These are phyloP conservation scores for Kodamaea laetipori DNA, from an alignment of 805 yeast genomes.

Conservation along the genomic window DNA sequence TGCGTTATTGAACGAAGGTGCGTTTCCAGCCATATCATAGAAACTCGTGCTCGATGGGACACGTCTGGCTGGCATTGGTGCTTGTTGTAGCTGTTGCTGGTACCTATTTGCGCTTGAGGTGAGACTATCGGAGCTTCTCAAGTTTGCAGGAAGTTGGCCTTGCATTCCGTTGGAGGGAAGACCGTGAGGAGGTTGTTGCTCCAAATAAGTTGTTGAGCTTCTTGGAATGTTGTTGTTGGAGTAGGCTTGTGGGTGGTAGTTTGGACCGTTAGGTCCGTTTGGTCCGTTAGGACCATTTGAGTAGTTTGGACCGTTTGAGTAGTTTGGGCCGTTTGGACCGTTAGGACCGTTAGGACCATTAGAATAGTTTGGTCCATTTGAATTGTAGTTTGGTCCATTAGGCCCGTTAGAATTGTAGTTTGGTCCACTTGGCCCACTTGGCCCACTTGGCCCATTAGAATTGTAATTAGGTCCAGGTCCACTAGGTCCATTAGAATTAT, in stretches of 20 bases:
- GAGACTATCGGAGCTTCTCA: constrained; percentile 25
- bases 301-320: neutral
- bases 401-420: neutral
- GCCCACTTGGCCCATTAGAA: too few relatives aligned
- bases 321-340: neutral
- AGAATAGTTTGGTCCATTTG: too few relatives aligned
- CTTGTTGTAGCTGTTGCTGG: constrained; percentile 21
- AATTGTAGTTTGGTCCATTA: too few relatives aligned
- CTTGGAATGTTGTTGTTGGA: neutral
- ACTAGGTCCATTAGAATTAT: too few relatives aligned
- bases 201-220: constrained; percentile 13
- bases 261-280: neutral
- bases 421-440: neutral
- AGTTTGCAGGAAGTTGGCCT: constrained; percentile 27
- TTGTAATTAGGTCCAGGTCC: too few relatives aligned
- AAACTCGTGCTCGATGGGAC: constrained; percentile 25
- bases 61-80: constrained; percentile 7
- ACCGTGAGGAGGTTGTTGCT: constrained; percentile 36
- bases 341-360: too few relatives aligned
- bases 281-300: constrained; percentile 3
- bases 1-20: constrained; percentile 19
- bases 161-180: constrained; percentile 32
- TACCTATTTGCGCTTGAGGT: constrained; percentile 17
- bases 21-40: constrained; percentile 12
- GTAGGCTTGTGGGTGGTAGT: neutral